Evolutionary conservation across 169 alveolate species (phyloP).

Genomic region (Eimeria praecox): DNA sequence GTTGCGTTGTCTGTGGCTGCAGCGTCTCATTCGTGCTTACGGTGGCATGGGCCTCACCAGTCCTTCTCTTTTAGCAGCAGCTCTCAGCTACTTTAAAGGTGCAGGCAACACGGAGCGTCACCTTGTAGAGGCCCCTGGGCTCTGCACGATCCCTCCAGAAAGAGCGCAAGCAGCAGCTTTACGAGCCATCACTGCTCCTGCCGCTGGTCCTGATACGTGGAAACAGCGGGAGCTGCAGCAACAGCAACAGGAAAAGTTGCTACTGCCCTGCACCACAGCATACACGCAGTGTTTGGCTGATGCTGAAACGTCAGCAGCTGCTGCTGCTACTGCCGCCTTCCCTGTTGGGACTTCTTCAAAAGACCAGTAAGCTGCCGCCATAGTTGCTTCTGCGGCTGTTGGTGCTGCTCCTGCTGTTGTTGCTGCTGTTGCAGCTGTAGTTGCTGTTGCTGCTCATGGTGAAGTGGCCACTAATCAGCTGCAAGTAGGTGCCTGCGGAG

Average conservation of each 20-base stretch:
- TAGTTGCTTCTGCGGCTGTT: not conserved
- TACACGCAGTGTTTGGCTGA: slow-evolving; percentile 35
- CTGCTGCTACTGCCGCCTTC: slow-evolving; percentile 3
- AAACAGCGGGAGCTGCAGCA: not conserved
- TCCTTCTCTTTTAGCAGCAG: slow-evolving; percentile 60
- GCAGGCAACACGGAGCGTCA: not conserved
- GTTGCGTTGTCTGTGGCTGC: slow-evolving; percentile 21
- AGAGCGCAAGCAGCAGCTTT: slow-evolving; percentile 42
- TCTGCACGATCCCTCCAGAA: slow-evolving; percentile 14
- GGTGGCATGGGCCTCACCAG: slow-evolving; percentile 54
- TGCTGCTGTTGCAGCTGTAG: not conserved
- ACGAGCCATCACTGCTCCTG: slow-evolving; percentile 17
- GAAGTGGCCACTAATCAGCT: not conserved
- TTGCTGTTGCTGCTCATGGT: not conserved
- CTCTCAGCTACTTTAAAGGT: slow-evolving; percentile 22
- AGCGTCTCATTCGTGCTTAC: slow-evolving; percentile 71
- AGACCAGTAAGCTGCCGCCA: slow-evolving; percentile 13
- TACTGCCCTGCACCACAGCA: slow-evolving; percentile 44
- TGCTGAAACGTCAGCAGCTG: slow-evolving; percentile 65
- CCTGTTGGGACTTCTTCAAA: slow-evolving; percentile 10
- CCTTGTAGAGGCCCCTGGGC: slow-evolving; percentile 23
- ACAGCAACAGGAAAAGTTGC: slow-evolving; percentile 33
- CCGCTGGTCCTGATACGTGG: not conserved
- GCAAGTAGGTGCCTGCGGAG: not conserved
- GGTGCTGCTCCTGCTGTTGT: not conserved